phyloP scores from a whole-genome alignment of 495 filamentous ascomycete species.

The Talaromyces adpressus region DNA sequence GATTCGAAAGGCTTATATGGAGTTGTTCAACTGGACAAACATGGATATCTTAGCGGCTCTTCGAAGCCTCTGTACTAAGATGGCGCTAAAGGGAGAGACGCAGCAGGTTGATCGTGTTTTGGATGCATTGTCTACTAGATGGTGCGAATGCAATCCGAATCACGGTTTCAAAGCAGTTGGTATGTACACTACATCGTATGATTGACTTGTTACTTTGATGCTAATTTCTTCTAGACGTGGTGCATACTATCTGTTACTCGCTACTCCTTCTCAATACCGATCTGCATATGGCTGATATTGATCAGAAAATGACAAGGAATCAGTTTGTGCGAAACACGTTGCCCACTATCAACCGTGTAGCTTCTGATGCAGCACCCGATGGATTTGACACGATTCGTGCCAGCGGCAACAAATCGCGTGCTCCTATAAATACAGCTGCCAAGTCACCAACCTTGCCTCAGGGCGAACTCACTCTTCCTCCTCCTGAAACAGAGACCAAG shows the following conservation, averaged over 20 bases:
- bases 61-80: conserved; percentile 69
- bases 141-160: conserved; percentile 91
- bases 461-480: neutral
- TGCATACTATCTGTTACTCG: conserved; percentile 96
- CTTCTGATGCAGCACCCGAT: conserved; percentile 61
- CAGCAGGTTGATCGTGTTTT: conserved; percentile 95
- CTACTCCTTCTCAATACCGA: conserved; percentile 94
- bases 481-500: neutral
- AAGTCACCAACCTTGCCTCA: conserved; percentile 23
- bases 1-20: conserved; percentile 80
- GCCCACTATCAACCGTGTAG: conserved; percentile 74
- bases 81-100: conserved; percentile 87
- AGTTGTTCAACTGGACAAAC: conserved; percentile 79
- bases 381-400: conserved; percentile 52
- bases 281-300: conserved; percentile 88
- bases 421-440: conserved; percentile 20
- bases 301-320: conserved; percentile 87
- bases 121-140: conserved; percentile 76
- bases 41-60: conserved; percentile 74
- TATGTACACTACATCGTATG: conserved; percentile 33
- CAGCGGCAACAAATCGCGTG: conserved; percentile 17
- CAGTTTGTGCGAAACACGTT: conserved; percentile 97
- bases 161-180: conserved; percentile 89
- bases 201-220: conserved; percentile 4
- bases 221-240: conserved; percentile 58